These are phyloP conservation scores for Cephalotrichum gorgonifer DNA, from an alignment of 2,329 filamentous ascomycete genomes.

Conservation along the genomic window DNA sequence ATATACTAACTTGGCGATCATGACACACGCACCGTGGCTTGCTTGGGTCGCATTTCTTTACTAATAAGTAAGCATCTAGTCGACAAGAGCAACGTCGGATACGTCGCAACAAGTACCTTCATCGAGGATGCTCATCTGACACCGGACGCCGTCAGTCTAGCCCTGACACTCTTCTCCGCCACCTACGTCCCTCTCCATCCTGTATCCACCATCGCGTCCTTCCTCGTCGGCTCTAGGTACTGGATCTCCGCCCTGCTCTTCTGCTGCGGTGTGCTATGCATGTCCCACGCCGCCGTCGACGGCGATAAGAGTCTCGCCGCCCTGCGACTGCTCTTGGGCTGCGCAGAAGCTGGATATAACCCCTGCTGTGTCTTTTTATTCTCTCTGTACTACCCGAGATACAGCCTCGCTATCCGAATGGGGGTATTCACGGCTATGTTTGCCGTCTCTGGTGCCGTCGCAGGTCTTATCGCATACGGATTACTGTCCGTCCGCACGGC, in stretches of 20 bases:
- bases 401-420: background rate
- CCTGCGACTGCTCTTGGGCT: conserved; percentile 33
- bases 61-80: conserved; percentile 6
- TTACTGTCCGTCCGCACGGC: conserved; percentile 30
- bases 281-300: conserved; percentile 33
- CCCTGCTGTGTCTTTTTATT: background rate
- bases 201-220: conserved; percentile 17
- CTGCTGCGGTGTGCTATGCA: conserved; percentile 36
- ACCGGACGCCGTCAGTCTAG: background rate
- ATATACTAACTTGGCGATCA: too few species aligned
- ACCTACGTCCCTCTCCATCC: conserved; percentile 35
- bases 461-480: background rate
- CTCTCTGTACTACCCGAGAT: background rate
- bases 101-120: conserved; percentile 30
- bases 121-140: background rate
- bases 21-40: too few species aligned
- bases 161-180: conserved; percentile 32
- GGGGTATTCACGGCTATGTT: conserved; percentile 10
- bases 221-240: conserved; percentile 4
- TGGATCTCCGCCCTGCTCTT: conserved; percentile 11
- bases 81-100: conserved; percentile 33
- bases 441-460: conserved; percentile 24
- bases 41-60: too few species aligned
- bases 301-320: conserved; percentile 31
- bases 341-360: conserved; percentile 35